Base-by-base conservation (phyloP, 1,284 basidiomycete genomes). In the Cutaneotrichosporon mucoides region DNA sequence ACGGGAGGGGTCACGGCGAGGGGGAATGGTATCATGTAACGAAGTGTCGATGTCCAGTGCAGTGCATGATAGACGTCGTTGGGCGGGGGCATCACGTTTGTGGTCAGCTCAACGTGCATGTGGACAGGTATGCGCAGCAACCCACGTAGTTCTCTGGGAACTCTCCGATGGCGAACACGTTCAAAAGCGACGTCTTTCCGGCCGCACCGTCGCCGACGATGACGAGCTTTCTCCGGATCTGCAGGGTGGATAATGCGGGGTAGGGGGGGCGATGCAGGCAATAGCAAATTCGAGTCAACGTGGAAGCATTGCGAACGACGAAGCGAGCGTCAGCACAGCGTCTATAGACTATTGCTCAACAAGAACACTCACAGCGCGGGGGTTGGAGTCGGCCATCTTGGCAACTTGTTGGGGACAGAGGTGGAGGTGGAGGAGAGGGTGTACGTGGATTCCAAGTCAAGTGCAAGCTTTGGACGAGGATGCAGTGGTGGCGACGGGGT, bases 121-220 rank as follows among this genome's bases (percentile, higher is more conserved):
- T 5, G n/a, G n/a, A 16, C 12, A 16, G 12, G 9, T 6, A 51
- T 45, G n/a, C 35, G 16, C 11, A 4, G 53, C 8, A 12, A 76
- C 80, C 69, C 64, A 80, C 93, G 76, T 97, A 96, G 86, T 92
- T 89, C 79, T 92, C 92, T 47, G 94, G 95, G 72, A 99, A 98
- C 79, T 97, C 90, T 62, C 95, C 95, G 43, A 97, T 85, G 5
- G 92, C 92, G 78, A 97, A 97, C 24, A 69, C 69, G 62, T 73
- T 70, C 64, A 75, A 67, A 56, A 71, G 71, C 82, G 86, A 79
- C 79, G 78, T 82, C 71, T 82, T 82, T 40, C 81, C 81, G 44
- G 79, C 80, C 4, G 81, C 81, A 80, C 92, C 92, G 79, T 95
- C 92, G 66, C 93, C 93, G 61, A 96, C 92, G 75, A 95, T 95